Base-by-base conservation (phyloP, 2,329 filamentous ascomycete genomes). In the Fonsecaea nubica region DNA sequence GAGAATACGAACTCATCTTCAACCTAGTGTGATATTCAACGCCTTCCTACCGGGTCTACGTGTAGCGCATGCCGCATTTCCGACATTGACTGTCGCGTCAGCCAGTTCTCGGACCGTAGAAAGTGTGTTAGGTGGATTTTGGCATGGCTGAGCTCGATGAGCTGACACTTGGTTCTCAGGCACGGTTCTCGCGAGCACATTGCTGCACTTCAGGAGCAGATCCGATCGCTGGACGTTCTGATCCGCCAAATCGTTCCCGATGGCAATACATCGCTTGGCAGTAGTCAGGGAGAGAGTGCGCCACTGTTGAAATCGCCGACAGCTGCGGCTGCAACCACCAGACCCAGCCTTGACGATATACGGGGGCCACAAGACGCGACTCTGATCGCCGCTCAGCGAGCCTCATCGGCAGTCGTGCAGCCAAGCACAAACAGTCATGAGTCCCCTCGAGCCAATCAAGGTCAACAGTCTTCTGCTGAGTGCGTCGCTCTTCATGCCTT, bases 111-210 rank as follows among this genome's bases (percentile, higher is more conserved):
- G 25, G 54, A 57, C 15, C 54, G 54, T 35, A 57, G 54, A 35
- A 57, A 57, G 54, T 57, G 12, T n/a, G 54, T 57, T 4, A 25
- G 8, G 7, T 30, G 18, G 45, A 8, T 15, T 7, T 13, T 13
- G 33, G n/a, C 25, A 40, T 8, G 3, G n/a, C 5, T 45, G 40
- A 9, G 3, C 15, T 40, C 54, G 12, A 5, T 21, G 12, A 57
- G 54, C 54, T 57, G 21, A 57, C 35, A n/a, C 7, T 57, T 25
- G 32, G 5, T 30, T 57, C 13, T 40, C 54, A 57, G 54, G 38
- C 54, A 57, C 38, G 54, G 54, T 30, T 57, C 54, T 57, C 54
- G 54, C 54, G 54, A 57, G 25, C 54, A 57, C 54, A 10, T 57
- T 40, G 54, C 54, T 21, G 21, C 54, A 6, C 54, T 57, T 35